Evolutionary conservation across 2,329 filamentous ascomycete species (phyloP), one percentile per base, ranked within the genome.

Genomic region (Zymoseptoria brevis): DNA sequence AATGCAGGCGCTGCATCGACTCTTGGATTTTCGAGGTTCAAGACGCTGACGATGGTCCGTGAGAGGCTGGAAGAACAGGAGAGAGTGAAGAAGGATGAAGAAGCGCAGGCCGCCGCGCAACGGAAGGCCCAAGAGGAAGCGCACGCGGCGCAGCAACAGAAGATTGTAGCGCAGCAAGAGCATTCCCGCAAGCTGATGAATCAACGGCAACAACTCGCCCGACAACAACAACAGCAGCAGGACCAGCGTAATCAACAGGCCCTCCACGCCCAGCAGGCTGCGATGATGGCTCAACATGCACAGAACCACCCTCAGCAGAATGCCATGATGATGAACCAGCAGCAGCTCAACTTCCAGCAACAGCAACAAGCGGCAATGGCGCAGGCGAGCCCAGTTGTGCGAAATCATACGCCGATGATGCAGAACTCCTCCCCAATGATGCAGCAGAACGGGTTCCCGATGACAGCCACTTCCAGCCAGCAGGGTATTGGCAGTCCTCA

Each of bases 1-100:
- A 87, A 85, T 8, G 85, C 89, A 62, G 83, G 85, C 19, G 81
- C 82, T 5, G 81, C 85, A n/a, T 82, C 87, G 2, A 61, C 67
- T 2, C 95, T 95, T 67, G 90, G 87, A 26, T 96, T 97, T 71
- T 91, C 94, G 66, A 85, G 89, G 45, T 97, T 96, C 75, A 96
- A 96, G 77, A 85, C 90, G 1, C 83, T 99, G 50, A 90, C 90
- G 59, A 88, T 89, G 59, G 96, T 80, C 19, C 79, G 82, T 2
- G 76, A 80, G 59, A 82, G 82, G 35, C 83, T 83, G 65, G 77
- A 81, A 58, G 81, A 84, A 64, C 79, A 80, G 58, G 80, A 85
- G 69, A 80, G 77, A 5, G 79, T 79, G 49, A 84, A 84, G 66
- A 79, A 79, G 59, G 81, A 84, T 65, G 77, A 81, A 65, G 81